Evolutionary conservation across 2,329 filamentous ascomycete genomes (phyloP).

Genomic region (Trichoderma lentiforme): DNA sequence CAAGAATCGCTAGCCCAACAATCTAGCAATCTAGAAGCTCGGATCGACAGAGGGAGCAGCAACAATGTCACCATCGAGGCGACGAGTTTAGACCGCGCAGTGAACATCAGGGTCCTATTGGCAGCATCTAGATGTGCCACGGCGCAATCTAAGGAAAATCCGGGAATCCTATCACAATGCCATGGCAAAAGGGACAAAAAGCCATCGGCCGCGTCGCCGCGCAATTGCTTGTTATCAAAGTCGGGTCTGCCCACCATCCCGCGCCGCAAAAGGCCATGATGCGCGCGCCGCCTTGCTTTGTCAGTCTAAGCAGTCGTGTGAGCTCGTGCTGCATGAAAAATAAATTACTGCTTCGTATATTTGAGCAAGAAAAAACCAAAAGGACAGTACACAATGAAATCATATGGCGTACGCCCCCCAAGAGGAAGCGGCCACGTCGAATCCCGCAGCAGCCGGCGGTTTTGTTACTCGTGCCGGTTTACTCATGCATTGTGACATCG

Average conservation of each 20-base stretch:
- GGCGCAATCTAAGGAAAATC: conserved; percentile 4
- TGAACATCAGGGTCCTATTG: conserved; percentile 12
- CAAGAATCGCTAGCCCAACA: not conserved
- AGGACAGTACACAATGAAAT: not conserved
- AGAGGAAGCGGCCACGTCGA: not conserved
- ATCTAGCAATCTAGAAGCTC: conserved; percentile 13
- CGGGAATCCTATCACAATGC: not conserved
- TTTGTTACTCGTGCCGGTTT: not conserved
- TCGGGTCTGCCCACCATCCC: conserved; percentile 13
- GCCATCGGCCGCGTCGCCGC: not conserved
- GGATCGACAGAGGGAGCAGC: conserved; percentile 9
- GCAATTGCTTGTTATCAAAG: conserved; percentile 6
- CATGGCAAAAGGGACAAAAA: not conserved
- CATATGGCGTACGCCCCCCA: not conserved
- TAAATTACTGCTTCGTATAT: not conserved
- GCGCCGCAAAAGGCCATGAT: conserved; percentile 1
- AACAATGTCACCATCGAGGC: not conserved
- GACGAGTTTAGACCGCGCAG: not conserved
- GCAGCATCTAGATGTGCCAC: conserved; percentile 3
- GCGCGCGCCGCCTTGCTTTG: not conserved
- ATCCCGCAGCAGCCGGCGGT: conserved; percentile 1
- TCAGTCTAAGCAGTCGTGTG: not conserved
- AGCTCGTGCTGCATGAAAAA: not conserved
- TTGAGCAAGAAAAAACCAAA: not conserved
- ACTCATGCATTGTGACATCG: conserved; percentile 16